phyloP scores from a whole-genome alignment of 805 yeast species.

The Candida verbasci region DNA sequence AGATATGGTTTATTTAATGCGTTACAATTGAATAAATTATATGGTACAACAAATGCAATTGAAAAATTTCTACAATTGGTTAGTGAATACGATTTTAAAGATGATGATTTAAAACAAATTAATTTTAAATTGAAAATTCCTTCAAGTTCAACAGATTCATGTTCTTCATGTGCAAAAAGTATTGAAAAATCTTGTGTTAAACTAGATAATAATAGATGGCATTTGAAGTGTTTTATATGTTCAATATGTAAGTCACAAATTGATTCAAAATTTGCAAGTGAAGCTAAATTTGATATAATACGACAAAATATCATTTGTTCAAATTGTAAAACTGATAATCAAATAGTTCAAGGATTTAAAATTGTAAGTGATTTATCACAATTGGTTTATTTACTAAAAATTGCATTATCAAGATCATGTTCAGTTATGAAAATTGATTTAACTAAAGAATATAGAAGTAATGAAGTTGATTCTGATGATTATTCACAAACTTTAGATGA shows the following conservation, averaged over 20 bases:
- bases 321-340: conserved; percentile 46
- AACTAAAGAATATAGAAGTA: conserved; percentile 1
- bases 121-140: conserved; percentile 43
- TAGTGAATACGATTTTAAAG: conserved; percentile 13
- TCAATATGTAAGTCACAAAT: conserved; percentile 45
- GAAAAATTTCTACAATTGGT: conserved; percentile 50
- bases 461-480: conserved; percentile 26
- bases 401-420: conserved; percentile 74
- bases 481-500: conserved; percentile 71
- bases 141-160: conserved; percentile 66
- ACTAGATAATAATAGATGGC: conserved; percentile 70
- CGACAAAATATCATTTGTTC: conserved; percentile 48
- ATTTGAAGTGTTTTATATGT: conserved; percentile 68
- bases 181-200: conserved; percentile 81
- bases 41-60: conserved; percentile 56
- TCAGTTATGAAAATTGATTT: conserved; percentile 46
- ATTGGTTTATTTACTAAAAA: conserved; percentile 69
- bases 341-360: conserved; percentile 51
- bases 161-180: conserved; percentile 65
- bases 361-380: conserved; percentile 69
- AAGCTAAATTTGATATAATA: conserved; percentile 41
- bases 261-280: conserved; percentile 32
- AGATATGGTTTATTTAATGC: conserved; percentile 78
- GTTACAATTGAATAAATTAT: conserved; percentile 56
- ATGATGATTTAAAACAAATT: conserved; percentile 9